Conservation (phyloP, 805 yeast genomes). For the Yamadazyma nakazawae region DNA sequence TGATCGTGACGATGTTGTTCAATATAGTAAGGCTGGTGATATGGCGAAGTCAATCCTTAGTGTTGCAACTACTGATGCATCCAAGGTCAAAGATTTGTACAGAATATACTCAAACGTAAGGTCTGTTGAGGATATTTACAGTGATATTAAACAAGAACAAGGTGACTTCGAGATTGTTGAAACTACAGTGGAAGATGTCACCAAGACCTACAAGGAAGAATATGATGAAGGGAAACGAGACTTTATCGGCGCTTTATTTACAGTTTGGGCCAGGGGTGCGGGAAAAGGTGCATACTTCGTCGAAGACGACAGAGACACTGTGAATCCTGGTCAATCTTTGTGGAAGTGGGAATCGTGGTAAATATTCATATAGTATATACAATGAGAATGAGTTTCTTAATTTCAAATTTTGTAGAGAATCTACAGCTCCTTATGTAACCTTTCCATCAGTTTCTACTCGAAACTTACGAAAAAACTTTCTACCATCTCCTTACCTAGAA, state of each 20-base stretch:
- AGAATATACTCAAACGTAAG: constrained; percentile 42
- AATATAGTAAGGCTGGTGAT: constrained; percentile 38
- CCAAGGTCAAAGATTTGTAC: constrained; percentile 41
- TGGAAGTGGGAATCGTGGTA: constrained; percentile 32
- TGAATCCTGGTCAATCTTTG: constrained; percentile 34
- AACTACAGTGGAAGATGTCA: constrained; percentile 27
- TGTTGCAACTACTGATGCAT: constrained; percentile 35
- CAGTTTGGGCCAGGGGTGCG: constrained; percentile 13
- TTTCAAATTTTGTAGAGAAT: too few species aligned
- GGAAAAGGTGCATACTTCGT: constrained; percentile 21
- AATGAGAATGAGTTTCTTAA: too few species aligned
- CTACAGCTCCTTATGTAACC: too few species aligned
- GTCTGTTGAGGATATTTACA: constrained; percentile 35
- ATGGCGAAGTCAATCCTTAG: constrained; percentile 44
- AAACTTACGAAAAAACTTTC: too few species aligned
- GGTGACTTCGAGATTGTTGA: constrained; percentile 34
- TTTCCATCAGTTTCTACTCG: too few species aligned
- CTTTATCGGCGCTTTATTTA: constrained; percentile 36
- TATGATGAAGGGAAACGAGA: constrained; percentile 28
- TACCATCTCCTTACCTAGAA: too few species aligned
- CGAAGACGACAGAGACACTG: constrained; percentile 27
- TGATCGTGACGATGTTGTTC: constrained; percentile 31
- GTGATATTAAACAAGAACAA: constrained; percentile 36
- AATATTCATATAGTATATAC: too few species aligned
- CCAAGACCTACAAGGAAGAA: constrained; percentile 19